A percentile compares a stretch with the other conserved stretches of the same genome.
These are phyloP conservation scores for Panaeolus papilionaceus DNA, from an alignment of 768 basidiomycete genomes.

Conservation along the genomic window DNA sequence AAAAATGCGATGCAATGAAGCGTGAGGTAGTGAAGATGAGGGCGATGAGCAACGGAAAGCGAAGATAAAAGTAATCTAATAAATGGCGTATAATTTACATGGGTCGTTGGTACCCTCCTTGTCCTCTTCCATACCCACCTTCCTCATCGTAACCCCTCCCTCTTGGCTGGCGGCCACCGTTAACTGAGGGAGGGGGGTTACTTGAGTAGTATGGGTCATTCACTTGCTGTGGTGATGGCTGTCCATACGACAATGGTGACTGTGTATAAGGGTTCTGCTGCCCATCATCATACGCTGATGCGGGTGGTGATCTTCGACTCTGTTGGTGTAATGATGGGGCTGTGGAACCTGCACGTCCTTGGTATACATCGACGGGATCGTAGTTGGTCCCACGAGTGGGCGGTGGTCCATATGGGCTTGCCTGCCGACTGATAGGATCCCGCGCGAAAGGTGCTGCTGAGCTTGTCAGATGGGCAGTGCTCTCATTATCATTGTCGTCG, in stretches of 20 bases:
- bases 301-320: constrained; percentile 21
- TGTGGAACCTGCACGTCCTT: constrained; percentile 49
- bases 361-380: constrained; percentile 62
- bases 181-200: constrained; percentile 20
- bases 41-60: constrained; percentile 3
- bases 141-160: constrained; percentile 40
- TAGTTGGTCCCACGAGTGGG: constrained; percentile 36
- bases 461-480: constrained; percentile 61
- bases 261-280: constrained; percentile 21
- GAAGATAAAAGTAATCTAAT: constrained; percentile 6
- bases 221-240: constrained; percentile 28
- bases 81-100: constrained; percentile 32
- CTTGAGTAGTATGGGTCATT: constrained; percentile 19
- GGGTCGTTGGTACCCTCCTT: constrained; percentile 31
- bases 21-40: constrained; percentile 18
- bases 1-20: constrained; percentile 22
- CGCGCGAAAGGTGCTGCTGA: constrained; percentile 66
- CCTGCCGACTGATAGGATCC: constrained; percentile 43
- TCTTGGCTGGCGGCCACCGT: constrained; percentile 28
- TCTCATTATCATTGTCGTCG: constrained; percentile 71
- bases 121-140: constrained; percentile 34
- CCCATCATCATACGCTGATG: constrained; percentile 44
- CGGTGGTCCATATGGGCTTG: constrained; percentile 32
- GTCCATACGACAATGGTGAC: constrained; percentile 35
- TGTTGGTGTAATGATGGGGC: constrained; percentile 25